Evolutionary conservation across 345 rosid species (phyloP), one percentile per base, ranked within the genome.

Genomic region (Gossypium anomalum): DNA sequence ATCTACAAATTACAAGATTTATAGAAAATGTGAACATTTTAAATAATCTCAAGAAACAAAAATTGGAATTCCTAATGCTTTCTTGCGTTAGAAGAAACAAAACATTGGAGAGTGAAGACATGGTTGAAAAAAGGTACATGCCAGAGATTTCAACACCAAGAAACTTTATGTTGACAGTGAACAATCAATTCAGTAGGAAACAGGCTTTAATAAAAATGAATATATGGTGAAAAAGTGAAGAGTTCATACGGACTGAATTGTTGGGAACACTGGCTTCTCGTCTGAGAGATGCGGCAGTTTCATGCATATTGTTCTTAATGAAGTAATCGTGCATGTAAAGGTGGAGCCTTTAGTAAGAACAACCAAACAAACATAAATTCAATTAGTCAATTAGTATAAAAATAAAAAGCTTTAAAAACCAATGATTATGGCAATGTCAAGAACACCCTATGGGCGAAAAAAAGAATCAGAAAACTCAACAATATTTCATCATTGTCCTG

Each of bases 271-370:
- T 6, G 41, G 41, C 41, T 34, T 34, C 41, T 34, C 5, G 7
- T 4, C 41, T 34, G 41, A 34, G 41, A 34, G 41, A 34, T 34
- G 41, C 41, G 4, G 87, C 87, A 48, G 83, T 79, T n/a, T 8
- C 63, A 43, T 75, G 72, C 78, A 79, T 53, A 13, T 81, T 75
- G 62, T 52, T 77, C 76, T 75, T 81, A 72, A 67, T 49, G 57
- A 84, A n/a, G 64, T 84, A 81, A 79, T 84, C 87, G 23, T 72
- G 81, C 78, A 84, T 25, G 74, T 78, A 84, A 34, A 47, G 71
- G 12, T 83, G 75, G 58, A 83, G 29, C 78, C 86, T 83, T 67
- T 6, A 34, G 41, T 34, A 34, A 17, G 29, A 49, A 52, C 7
- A 34, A 34, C 41, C 41, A 4, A 34, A 34, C 41, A 34, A 34